Percentiles rank a stretch among this genome's conserved stretches.
These are phyloP conservation scores for Ceratobasidium papillatum DNA, from an alignment of 1,284 basidiomycete species.

Conservation along the genomic window DNA sequence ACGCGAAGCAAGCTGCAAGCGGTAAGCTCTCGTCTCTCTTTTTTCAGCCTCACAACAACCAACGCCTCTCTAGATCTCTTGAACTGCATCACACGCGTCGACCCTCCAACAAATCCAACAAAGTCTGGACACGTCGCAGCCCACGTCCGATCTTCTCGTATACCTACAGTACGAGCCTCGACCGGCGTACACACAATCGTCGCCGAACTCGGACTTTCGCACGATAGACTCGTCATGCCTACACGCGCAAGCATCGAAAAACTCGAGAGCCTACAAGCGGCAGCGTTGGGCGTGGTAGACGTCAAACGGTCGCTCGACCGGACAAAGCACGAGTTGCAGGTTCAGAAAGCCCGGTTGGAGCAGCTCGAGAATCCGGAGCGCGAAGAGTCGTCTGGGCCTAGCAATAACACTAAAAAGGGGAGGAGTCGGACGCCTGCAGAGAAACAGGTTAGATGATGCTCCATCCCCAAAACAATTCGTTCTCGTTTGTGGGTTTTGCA, in stretches of 20 bases:
- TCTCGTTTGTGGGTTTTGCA: neutral
- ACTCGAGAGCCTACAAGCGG: constrained; percentile 76
- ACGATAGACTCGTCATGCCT: constrained; percentile 87
- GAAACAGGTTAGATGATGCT: constrained; percentile 32
- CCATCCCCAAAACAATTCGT: neutral
- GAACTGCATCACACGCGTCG: constrained; percentile 79
- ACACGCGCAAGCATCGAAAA: constrained; percentile 79
- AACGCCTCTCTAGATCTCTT: constrained; percentile 62
- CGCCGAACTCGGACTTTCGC: constrained; percentile 76
- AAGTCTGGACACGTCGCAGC: constrained; percentile 81
- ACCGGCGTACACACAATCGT: constrained; percentile 78
- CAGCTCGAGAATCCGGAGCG: constrained; percentile 54
- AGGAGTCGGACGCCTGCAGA: constrained; percentile 36
- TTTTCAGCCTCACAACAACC: neutral
- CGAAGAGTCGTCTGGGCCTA: constrained; percentile 43
- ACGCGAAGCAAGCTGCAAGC: constrained; percentile 40
- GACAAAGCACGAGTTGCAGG: constrained; percentile 81
- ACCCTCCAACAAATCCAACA: constrained; percentile 61
- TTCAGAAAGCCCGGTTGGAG: constrained; percentile 73
- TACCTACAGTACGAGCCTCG: constrained; percentile 77
- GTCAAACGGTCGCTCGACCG: constrained; percentile 88
- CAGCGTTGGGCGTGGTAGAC: constrained; percentile 78
- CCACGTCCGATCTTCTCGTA: constrained; percentile 82
- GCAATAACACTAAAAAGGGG: constrained; percentile 1
- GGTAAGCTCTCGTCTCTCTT: constrained; percentile 10